Conservation (phyloP, 495 filamentous ascomycete species). For the Jackrogersella minutella region DNA sequence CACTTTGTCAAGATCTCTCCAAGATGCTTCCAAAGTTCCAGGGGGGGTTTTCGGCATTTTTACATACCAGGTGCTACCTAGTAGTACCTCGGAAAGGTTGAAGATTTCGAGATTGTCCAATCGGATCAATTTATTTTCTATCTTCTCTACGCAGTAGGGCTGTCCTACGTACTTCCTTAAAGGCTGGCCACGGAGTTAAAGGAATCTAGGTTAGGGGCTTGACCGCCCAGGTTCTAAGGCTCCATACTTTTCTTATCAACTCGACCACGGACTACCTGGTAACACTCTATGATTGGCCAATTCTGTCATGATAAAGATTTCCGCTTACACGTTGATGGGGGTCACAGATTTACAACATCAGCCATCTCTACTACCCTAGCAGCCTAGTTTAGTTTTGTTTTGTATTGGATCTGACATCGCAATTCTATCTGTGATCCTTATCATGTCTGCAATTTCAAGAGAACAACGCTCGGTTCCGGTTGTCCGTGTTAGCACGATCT, state of each 20-base stretch:
- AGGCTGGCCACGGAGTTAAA: background rate
- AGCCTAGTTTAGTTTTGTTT: slow-evolving; percentile 26
- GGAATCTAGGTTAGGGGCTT: too few species aligned
- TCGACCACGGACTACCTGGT: background rate
- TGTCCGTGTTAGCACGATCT: background rate
- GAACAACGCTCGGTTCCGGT: background rate
- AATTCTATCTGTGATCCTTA: slow-evolving; percentile 36
- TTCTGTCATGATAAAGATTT: slow-evolving; percentile 27
- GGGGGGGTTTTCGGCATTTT: too few species aligned
- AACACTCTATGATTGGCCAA: slow-evolving; percentile 28
- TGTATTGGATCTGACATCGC: slow-evolving; percentile 33
- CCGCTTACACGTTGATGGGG: slow-evolving; percentile 39
- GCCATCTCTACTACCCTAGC: background rate
- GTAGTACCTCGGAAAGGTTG: background rate
- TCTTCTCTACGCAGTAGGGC: too few species aligned
- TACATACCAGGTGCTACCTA: too few species aligned
- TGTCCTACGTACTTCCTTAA: too few species aligned
- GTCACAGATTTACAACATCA: slow-evolving; percentile 31
- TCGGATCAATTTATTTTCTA: slow-evolving; percentile 9
- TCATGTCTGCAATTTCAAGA: slow-evolving; percentile 7
- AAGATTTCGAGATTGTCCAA: slow-evolving; percentile 1
- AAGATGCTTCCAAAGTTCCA: too few species aligned
- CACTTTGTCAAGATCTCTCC: too few species aligned
- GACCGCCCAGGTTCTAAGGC: too few species aligned
- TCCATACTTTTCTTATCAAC: slow-evolving; percentile 29